A percentile compares a stretch with the other conserved stretches of the same genome.
phyloP scores from a whole-genome alignment of 1,139 yeast genomes.

The Zygosaccharomyces pseudobailii region DNA sequence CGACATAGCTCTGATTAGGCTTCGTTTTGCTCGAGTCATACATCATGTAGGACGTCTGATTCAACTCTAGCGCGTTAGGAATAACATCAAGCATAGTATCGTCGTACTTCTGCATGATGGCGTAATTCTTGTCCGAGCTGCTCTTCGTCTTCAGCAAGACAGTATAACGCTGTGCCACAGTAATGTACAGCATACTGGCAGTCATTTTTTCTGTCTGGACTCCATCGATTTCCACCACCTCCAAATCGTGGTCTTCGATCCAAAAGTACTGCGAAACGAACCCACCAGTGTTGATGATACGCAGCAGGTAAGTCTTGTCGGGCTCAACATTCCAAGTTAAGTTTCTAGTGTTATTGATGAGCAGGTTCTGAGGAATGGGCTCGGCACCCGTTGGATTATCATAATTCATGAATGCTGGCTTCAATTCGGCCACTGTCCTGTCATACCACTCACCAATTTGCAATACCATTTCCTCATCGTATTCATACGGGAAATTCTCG shows the following conservation, averaged over 20 bases:
- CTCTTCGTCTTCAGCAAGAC: constrained; percentile 68
- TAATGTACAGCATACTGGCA: constrained; percentile 56
- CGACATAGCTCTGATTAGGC: constrained; percentile 46
- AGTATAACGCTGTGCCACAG: constrained; percentile 76
- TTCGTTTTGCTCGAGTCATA: constrained; percentile 46
- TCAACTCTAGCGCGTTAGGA: constrained; percentile 59
- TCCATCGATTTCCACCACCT: constrained; percentile 83
- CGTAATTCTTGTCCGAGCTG: constrained; percentile 55
- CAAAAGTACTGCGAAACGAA: constrained; percentile 81
- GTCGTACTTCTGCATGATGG: constrained; percentile 75
- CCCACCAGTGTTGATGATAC: constrained; percentile 79
- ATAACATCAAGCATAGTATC: constrained; percentile 69
- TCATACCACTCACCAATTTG: constrained; percentile 85
- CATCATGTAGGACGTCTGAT: constrained; percentile 66
- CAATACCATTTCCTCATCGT: constrained; percentile 70
- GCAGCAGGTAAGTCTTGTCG: constrained; percentile 70
- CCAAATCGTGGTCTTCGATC: constrained; percentile 78
- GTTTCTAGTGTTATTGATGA: constrained; percentile 75
- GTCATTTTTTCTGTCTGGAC: constrained; percentile 62
- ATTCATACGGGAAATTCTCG: constrained; percentile 49
- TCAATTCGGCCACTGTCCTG: constrained; percentile 48
- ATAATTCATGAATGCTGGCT: constrained; percentile 53
- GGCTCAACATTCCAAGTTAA: constrained; percentile 69
- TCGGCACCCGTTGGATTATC: constrained; percentile 96
- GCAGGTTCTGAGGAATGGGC: constrained; percentile 78